A percentile compares a stretch with the other conserved stretches of the same genome.
phyloP scores from a whole-genome alignment of 2,329 filamentous ascomycete genomes.

The Colletotrichum spinosum region DNA sequence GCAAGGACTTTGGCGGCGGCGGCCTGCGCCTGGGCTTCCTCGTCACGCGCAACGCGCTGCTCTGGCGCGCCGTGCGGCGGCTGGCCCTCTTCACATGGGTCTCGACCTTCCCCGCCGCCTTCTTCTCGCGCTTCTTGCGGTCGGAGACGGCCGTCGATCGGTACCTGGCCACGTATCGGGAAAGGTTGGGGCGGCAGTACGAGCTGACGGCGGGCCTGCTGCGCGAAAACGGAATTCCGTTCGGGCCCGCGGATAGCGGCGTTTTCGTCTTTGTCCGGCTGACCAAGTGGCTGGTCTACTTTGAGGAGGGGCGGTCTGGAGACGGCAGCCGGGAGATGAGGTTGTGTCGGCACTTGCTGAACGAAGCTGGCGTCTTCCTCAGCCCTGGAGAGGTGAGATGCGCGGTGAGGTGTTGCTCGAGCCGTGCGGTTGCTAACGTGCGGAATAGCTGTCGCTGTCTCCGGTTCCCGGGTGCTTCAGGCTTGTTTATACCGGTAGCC shows the following conservation, averaged over 20 bases:
- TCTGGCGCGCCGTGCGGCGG: constrained; percentile 7
- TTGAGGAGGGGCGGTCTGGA: not conserved
- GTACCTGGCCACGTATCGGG: constrained; percentile 5
- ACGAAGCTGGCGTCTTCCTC: constrained; percentile 21
- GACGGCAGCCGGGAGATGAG: not conserved
- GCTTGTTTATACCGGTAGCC: not conserved
- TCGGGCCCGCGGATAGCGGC: constrained; percentile 3
- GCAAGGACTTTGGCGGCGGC: constrained; percentile 26
- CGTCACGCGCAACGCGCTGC: constrained; percentile 11
- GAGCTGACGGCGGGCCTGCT: not conserved
- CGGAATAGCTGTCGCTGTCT: constrained; percentile 4
- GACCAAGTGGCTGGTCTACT: constrained; percentile 10
- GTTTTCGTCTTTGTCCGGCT: constrained; percentile 20
- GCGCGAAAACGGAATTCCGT: not conserved
- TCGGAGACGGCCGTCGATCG: not conserved
- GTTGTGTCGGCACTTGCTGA: not conserved
- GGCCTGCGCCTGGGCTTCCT: constrained; percentile 20
- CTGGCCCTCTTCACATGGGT: constrained; percentile 7
- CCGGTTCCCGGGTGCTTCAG: constrained; percentile 14
- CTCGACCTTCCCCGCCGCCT: constrained; percentile 5
- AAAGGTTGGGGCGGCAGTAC: constrained; percentile 9
- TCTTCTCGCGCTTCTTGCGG: constrained; percentile 5
- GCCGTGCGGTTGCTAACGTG: not conserved
- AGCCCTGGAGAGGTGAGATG: constrained; percentile 17
- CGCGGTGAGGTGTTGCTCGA: not conserved